These are phyloP conservation scores for Fragilariopsis cylindrus DNA, from an alignment of 108 stramenopile genomes.

Conservation along the genomic window DNA sequence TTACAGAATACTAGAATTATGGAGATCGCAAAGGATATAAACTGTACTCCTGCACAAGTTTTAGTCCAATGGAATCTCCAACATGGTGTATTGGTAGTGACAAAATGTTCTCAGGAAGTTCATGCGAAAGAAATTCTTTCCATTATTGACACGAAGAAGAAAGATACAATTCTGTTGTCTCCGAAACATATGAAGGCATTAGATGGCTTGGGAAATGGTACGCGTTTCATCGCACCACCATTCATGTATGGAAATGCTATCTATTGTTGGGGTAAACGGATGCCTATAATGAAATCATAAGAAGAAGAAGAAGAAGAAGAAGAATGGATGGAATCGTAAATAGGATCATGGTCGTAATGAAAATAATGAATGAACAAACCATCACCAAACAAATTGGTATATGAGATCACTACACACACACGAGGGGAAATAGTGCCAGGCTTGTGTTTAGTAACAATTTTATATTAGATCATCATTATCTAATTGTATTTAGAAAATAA, in stretches of 20 bases:
- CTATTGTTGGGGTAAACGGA: constrained; percentile 55
- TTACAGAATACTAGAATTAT: constrained; percentile 20
- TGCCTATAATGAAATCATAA: background rate
- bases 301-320: no score
- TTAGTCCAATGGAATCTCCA: constrained; percentile 74
- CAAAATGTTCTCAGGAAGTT: constrained; percentile 48
- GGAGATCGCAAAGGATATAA: constrained; percentile 34
- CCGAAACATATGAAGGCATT: constrained; percentile 58
- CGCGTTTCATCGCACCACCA: constrained; percentile 74
- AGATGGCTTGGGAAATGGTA: constrained; percentile 36
- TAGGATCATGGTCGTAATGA: no score
- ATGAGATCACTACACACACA: no score
- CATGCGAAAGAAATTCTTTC: constrained; percentile 46
- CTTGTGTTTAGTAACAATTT: no score
- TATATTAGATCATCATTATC: no score
- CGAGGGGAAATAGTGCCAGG: no score
- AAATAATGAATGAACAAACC: no score
- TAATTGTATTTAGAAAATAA: no score
- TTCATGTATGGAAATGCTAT: constrained; percentile 64
- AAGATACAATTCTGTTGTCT: constrained; percentile 25
- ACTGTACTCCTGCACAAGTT: constrained; percentile 58
- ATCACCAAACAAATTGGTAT: no score
- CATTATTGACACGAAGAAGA: background rate
- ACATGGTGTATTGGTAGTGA: constrained; percentile 61
- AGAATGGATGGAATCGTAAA: no score